phyloP scores from a whole-genome alignment of 2,329 filamentous ascomycete species.

The Calycina herbarum region DNA sequence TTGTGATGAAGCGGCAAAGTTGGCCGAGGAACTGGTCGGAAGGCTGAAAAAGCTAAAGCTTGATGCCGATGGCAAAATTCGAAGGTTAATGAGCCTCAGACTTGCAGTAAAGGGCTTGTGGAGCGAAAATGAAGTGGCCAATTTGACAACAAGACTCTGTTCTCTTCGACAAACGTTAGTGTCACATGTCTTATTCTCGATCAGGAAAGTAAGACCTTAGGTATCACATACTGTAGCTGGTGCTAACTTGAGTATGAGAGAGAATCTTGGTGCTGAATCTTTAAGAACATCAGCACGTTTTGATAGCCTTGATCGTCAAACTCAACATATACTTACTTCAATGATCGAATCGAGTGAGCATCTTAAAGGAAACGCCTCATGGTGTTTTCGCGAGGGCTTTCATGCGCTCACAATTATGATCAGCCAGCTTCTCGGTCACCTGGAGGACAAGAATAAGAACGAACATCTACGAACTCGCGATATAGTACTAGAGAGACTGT shows the following conservation, averaged over 20 bases:
- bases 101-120: background rate
- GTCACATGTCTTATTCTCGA: constrained; percentile 8
- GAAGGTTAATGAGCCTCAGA: no score
- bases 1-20: no score
- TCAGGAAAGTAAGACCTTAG: constrained; percentile 7
- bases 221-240: background rate
- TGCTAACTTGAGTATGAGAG: background rate
- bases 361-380: background rate
- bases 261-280: background rate
- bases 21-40: no score
- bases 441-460: background rate
- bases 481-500: background rate
- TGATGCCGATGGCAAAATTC: no score
- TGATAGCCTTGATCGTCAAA: background rate
- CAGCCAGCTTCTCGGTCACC: background rate
- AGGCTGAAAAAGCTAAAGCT: no score
- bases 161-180: constrained; percentile 6
- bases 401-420: background rate
- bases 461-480: background rate
- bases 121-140: constrained; percentile 9
- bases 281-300: background rate
- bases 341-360: background rate
- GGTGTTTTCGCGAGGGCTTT: background rate
- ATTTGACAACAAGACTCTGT: background rate
- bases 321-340: background rate